Base-by-base conservation (phyloP, 345 rosid species). In the Salix dunnii region DNA sequence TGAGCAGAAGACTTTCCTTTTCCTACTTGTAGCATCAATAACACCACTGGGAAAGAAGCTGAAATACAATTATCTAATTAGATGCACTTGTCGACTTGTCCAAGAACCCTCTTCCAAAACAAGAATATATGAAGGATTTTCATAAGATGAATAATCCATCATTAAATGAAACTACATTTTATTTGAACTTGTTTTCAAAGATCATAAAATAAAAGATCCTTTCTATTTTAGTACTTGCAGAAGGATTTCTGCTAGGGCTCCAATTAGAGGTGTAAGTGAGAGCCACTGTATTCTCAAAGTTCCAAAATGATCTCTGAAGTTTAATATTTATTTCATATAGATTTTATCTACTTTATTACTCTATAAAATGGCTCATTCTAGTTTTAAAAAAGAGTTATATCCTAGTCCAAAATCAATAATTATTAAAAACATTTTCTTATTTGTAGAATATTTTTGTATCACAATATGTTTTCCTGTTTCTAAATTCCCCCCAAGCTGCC, bases 61-160 rank as follows among this genome's bases (percentile, higher is more conserved):
- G 6, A 11, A 33, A 53, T 72, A 48, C n/a, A n/a, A 58, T 36
- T 55, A 4, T 70, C 35, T 67, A 66, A 51, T 35, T 48, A 28
- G 75, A 65, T 43, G 80, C 25, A 58, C 68, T 70, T 70, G 62
- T 28, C 73, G 25, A 14, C 40, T 70, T 70, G 21, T 18, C 38
- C 61, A 3, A 3, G 73, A 23, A 30, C 31, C 49, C 49, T 49
- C 36, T 35, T 18, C 68, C 21, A 70, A 51, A 75, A 76, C 17
- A 43, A 35, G 46, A 67, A 75, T 14, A 68, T 58, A 58, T n/a
- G 4, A 58, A 58, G 23, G 3, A n/a, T 2, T 58, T n/a, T 58
- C 28, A n/a, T n/a, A n/a, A n/a, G 62, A 58, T 58, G 13, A n/a
- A n/a, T 3, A 3, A 58, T n/a, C 62, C 62, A 58, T n/a, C 28